Evolutionary conservation across 805 yeast species (phyloP).

Genomic region (Zygosaccharomyces lentus): DNA sequence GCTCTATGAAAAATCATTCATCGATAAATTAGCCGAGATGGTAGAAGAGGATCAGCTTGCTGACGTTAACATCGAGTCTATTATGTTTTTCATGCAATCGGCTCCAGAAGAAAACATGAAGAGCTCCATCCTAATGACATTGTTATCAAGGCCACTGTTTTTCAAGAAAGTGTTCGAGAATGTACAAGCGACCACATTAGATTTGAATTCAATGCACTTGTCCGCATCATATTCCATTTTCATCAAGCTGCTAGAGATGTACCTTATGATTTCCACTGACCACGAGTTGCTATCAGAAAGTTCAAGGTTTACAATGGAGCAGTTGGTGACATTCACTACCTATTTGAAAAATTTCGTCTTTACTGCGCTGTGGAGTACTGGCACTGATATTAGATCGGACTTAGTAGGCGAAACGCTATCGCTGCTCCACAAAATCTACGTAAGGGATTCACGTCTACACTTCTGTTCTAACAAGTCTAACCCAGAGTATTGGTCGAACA

Average conservation of each 20-base stretch:
- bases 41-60: conserved; percentile 5
- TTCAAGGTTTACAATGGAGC: conserved; percentile 16
- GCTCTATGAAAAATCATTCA: conserved; percentile 15
- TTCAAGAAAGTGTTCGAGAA: conserved; percentile 10
- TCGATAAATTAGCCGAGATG: conserved; percentile 11
- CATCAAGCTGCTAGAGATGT: conserved; percentile 22
- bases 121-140: conserved; percentile 15
- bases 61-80: conserved; percentile 6
- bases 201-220: conserved; percentile 4
- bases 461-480: conserved; percentile 18
- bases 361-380: conserved; percentile 19
- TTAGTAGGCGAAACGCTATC: conserved; percentile 15
- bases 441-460: conserved; percentile 30
- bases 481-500: conserved; percentile 23
- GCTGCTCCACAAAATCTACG: conserved; percentile 26
- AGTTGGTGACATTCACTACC: conserved; percentile 17
- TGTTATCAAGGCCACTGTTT: conserved; percentile 18
- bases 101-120: conserved; percentile 15
- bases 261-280: conserved; percentile 29
- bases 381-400: conserved; percentile 4
- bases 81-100: conserved; percentile 12
- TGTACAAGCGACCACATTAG: not conserved
- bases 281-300: conserved; percentile 22
- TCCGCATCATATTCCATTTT: conserved; percentile 16
- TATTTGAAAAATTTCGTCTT: conserved; percentile 24